These are phyloP conservation scores for Chrysoporthe cubensis DNA, from an alignment of 2,329 filamentous ascomycete species.

Conservation along the genomic window DNA sequence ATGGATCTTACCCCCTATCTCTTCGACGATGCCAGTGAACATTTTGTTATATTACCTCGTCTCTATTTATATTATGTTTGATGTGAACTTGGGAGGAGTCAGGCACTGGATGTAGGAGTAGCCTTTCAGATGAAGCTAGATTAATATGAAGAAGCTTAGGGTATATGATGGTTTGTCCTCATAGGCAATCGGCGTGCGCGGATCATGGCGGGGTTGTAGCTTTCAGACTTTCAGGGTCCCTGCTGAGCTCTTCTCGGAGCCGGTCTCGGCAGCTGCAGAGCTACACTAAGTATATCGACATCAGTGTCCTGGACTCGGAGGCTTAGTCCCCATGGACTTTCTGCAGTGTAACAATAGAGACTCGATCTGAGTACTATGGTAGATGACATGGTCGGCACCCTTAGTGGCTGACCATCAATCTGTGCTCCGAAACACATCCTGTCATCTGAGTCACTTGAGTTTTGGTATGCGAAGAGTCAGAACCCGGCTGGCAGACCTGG, in stretches of 20 bases:
- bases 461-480: not conserved
- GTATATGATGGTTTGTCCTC: not conserved
- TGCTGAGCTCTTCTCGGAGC: conserved; percentile 2
- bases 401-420: not conserved
- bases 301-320: not conserved
- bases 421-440: not conserved
- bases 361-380: not conserved
- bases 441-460: not conserved
- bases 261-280: conserved; percentile 13
- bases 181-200: conserved; percentile 8
- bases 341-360: not conserved
- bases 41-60: conserved; percentile 52
- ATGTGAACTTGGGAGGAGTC: not conserved
- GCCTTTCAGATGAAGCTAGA: not conserved
- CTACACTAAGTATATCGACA: not conserved
- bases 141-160: not conserved
- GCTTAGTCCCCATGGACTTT: not conserved
- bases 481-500: not conserved
- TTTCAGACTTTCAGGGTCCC: not conserved
- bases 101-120: not conserved
- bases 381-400: not conserved
- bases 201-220: not conserved
- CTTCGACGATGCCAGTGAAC: conserved; percentile 96
- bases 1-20: conserved; percentile 77
- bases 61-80: not conserved